These are phyloP conservation scores for Castanea mollissima DNA, from an alignment of 306 rosid species.

Conservation along the genomic window DNA sequence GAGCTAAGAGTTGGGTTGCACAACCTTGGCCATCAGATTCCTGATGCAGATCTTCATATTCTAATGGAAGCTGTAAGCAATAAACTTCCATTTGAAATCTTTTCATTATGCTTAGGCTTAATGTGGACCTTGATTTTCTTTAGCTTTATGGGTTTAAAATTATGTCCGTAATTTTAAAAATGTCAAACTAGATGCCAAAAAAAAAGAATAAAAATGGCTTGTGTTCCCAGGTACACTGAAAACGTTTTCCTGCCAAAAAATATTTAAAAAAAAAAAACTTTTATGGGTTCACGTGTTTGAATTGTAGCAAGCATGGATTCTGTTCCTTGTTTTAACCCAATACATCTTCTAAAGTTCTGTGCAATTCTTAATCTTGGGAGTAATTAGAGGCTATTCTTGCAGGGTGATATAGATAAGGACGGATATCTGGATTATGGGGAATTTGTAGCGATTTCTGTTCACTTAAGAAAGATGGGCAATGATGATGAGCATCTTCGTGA, in stretches of 20 bases:
- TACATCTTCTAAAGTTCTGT: not conserved
- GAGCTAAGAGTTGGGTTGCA: constrained; percentile 80
- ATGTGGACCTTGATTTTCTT: not conserved
- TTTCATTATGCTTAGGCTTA: not conserved
- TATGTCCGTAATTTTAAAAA: not conserved
- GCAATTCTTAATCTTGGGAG: constrained; percentile 12
- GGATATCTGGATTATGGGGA: constrained; percentile 84
- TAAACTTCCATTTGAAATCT: constrained; percentile 11
- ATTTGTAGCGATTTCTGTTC: constrained; percentile 87
- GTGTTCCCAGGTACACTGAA: constrained; percentile 1
- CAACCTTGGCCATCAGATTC: constrained; percentile 79
- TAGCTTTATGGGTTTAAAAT: not conserved
- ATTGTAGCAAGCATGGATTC: not conserved
- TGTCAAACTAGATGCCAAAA: constrained; percentile 11
- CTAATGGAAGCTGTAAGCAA: constrained; percentile 94
- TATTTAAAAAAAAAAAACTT: too few species aligned
- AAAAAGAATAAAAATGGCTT: not conserved
- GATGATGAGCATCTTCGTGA: constrained; percentile 76
- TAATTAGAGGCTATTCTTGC: constrained; percentile 41
- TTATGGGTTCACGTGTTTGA: not conserved
- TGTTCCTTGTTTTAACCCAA: not conserved
- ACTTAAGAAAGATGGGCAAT: constrained; percentile 71
- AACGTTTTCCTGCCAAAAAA: not conserved
- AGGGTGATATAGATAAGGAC: constrained; percentile 91
- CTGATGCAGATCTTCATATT: constrained; percentile 70